Percentiles rank a stretch among this genome's conserved stretches.
These are phyloP conservation scores for Bidens hawaiensis DNA, from an alignment of 140 eudicot species.

Conservation along the genomic window DNA sequence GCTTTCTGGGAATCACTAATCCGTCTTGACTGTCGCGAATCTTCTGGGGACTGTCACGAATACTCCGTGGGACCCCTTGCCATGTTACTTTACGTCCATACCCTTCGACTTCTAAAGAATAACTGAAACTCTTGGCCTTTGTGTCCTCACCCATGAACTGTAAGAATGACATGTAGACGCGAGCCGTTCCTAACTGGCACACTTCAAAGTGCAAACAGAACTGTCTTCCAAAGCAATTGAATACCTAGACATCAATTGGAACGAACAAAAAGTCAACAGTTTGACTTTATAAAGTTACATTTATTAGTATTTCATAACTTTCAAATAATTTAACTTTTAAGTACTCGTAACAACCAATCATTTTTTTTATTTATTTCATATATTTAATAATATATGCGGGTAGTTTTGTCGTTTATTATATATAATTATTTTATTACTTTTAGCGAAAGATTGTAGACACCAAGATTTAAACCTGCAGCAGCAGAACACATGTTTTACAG, in stretches of 20 bases:
- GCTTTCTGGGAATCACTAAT: slow-evolving; percentile 36
- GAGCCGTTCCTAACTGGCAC: slow-evolving; percentile 35
- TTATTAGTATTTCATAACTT: background rate
- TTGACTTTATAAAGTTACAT: background rate
- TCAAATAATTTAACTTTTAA: background rate
- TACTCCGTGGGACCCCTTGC: no score
- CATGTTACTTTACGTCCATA: slow-evolving; percentile 41
- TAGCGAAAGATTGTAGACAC: no score
- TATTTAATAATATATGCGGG: no score
- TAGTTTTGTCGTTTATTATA: no score
- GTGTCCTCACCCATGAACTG: slow-evolving; percentile 43
- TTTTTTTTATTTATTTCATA: no score
- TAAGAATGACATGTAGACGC: slow-evolving; percentile 40
- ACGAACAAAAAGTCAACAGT: background rate
- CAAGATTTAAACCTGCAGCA: no score
- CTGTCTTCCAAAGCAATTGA: slow-evolving; percentile 42
- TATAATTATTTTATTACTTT: no score
- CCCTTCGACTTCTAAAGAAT: slow-evolving; percentile 38
- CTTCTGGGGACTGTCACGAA: slow-evolving; percentile 36
- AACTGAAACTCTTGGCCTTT: slow-evolving; percentile 40
- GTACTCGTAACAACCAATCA: background rate
- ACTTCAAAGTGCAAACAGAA: slow-evolving; percentile 51
- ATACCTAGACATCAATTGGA: slow-evolving; percentile 23
- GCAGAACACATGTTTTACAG: no score
- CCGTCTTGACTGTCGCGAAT: slow-evolving; percentile 46